Conservation (phyloP, 331 rosid species). For the Acacia concinna region DNA sequence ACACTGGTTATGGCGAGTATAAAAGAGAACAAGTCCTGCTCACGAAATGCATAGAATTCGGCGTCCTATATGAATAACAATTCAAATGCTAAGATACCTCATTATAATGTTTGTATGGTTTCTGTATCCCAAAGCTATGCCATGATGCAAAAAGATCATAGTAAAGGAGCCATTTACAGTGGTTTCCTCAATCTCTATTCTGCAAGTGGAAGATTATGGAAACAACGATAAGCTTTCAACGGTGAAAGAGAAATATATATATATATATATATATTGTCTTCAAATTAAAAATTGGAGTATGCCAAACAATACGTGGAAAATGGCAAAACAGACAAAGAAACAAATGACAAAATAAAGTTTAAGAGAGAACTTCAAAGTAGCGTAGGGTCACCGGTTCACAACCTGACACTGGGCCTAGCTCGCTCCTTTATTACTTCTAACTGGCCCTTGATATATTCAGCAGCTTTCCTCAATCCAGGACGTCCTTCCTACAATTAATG, state of each 20-base stretch:
- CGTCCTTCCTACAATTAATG: conserved; percentile 80
- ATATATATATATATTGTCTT: background rate
- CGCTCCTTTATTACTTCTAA: conserved; percentile 67
- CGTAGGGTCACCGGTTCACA: background rate
- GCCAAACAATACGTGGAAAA: background rate
- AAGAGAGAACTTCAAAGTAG: background rate
- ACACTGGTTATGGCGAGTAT: conserved; percentile 1
- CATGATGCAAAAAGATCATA: conserved; percentile 77
- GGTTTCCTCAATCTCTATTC: conserved; percentile 89
- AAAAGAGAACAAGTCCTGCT: conserved; percentile 2
- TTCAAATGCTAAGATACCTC: conserved; percentile 58
- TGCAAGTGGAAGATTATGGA: conserved; percentile 35
- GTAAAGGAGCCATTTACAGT: conserved; percentile 84
- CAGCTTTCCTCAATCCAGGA: conserved; percentile 86
- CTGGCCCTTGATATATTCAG: conserved; percentile 67
- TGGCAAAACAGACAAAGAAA: background rate
- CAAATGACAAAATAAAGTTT: background rate
- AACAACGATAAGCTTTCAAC: conserved; percentile 19
- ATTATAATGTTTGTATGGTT: conserved; percentile 72
- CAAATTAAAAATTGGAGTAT: background rate
- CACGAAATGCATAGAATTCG: background rate
- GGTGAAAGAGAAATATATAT: conserved; percentile 11
- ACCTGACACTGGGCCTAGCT: conserved; percentile 65
- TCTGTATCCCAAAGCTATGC: conserved; percentile 83
- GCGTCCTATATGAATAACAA: conserved; percentile 21